A percentile compares a stretch with the other conserved stretches of the same genome.
phyloP scores from a whole-genome alignment of 2,329 filamentous ascomycete species.

The Cercospora sp. region DNA sequence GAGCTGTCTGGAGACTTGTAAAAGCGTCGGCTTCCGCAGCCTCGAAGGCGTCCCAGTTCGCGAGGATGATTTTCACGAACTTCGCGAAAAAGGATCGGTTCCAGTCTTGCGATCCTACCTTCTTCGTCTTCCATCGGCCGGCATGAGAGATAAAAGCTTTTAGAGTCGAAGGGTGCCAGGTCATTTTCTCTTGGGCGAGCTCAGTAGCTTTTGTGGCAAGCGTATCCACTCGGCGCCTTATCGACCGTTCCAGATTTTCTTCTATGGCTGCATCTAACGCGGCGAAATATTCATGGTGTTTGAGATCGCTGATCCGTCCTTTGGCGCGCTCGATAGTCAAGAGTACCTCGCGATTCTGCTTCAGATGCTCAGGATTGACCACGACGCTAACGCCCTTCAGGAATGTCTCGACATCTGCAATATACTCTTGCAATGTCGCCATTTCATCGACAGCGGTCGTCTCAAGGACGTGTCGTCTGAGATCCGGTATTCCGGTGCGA shows the following conservation, averaged over 20 bases:
- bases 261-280: background rate
- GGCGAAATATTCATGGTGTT: background rate
- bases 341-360: background rate
- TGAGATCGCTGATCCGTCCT: background rate
- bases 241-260: background rate
- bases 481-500: slow-evolving; percentile 27
- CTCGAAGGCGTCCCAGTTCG: background rate
- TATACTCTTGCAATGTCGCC: background rate
- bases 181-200: background rate
- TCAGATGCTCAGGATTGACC: background rate
- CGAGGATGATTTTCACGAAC: background rate
- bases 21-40: background rate
- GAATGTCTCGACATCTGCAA: background rate
- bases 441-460: background rate
- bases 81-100: background rate
- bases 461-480: slow-evolving; percentile 7
- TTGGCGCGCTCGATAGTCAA: background rate
- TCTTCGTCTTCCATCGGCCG: background rate
- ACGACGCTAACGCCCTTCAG: background rate
- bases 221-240: background rate
- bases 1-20: background rate
- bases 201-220: background rate
- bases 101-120: background rate
- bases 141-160: background rate
- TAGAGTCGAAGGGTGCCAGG: background rate